phyloP scores from a whole-genome alignment of 805 yeast species.

The Pichia exigua region DNA sequence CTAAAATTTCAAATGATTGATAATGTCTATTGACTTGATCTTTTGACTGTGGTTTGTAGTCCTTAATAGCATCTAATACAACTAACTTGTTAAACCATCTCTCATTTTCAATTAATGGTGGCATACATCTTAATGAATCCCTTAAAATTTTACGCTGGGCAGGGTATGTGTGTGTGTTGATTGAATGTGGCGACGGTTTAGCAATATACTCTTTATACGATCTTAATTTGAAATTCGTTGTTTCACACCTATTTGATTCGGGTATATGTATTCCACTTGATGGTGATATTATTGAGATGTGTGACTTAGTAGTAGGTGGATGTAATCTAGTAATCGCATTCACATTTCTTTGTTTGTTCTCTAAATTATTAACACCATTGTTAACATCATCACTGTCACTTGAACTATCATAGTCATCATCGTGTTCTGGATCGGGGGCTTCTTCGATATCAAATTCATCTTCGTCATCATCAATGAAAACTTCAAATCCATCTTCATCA shows the following conservation, averaged over 20 bases:
- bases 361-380: too few relatives aligned
- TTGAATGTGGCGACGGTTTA: slow-evolving; percentile 1
- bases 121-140: slow-evolving; percentile 30
- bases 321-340: neutral
- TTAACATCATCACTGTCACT: neutral
- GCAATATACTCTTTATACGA: slow-evolving; percentile 9
- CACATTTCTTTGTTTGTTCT: neutral
- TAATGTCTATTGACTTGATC: slow-evolving; percentile 5
- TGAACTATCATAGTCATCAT: neutral
- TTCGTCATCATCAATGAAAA: slow-evolving; percentile 4
- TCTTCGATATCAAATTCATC: slow-evolving; percentile 3
- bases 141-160: slow-evolving; percentile 22
- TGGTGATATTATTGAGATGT: neutral
- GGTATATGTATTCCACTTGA: neutral
- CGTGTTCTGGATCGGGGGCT: neutral
- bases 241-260: neutral
- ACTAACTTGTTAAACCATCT: slow-evolving; percentile 28
- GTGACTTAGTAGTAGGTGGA: neutral
- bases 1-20: slow-evolving; percentile 7
- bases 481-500: slow-evolving; percentile 3
- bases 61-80: slow-evolving; percentile 18
- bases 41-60: slow-evolving; percentile 10
- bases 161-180: slow-evolving; percentile 12
- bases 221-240: neutral
- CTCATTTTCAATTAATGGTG: slow-evolving; percentile 26